Evolutionary conservation across 805 yeast genomes (phyloP), one percentile per base, ranked within the genome.

Genomic region (Kazachstania psychrophila): DNA sequence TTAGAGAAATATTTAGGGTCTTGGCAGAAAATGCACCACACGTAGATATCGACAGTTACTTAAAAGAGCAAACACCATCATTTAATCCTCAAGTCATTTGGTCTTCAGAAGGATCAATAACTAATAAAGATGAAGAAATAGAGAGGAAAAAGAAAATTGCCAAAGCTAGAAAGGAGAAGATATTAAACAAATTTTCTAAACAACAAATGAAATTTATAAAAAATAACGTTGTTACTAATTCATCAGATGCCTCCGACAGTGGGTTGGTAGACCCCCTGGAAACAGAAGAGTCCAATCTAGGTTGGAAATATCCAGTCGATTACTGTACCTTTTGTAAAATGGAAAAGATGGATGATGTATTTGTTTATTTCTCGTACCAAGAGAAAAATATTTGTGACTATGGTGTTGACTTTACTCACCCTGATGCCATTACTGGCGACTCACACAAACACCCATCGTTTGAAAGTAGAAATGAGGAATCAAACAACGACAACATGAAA

Each of bases 151-250:
- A 79, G 56, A 65, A 72, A 28, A 46, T 72, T 6, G 96, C 95
- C 0, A 74, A 74, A 46, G 77, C 71, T 41, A 74, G 88, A 45
- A 80, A 77, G 47, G 72, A 70, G 1, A 79, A 76, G 47, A 68
- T 88, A 23, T 58, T 89, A 70, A 89, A 81, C 1, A 84, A 79
- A 40, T 73, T 89, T 52, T 82, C 79, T 45, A 74, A 72, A 44
- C 94, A 86, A 48, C 97, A 89, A 53, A 67, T 73, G 26, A 71
- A 68, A 61, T 92, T 89, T 60, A 73, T 81, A 20, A 74, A 73
- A 39, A 69, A 72, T 20, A 69, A 75, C 44, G 46, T 55, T 22
- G 60, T 61, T 2, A 53, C 48, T 12, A 31, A 31, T 20, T 10
- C 26, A n/a, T 9, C 19, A 7, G 26, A 20, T n/a, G 15, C 7